Conservation (phyloP, 2,329 filamentous ascomycete genomes). For the Microsporum audouinii region DNA sequence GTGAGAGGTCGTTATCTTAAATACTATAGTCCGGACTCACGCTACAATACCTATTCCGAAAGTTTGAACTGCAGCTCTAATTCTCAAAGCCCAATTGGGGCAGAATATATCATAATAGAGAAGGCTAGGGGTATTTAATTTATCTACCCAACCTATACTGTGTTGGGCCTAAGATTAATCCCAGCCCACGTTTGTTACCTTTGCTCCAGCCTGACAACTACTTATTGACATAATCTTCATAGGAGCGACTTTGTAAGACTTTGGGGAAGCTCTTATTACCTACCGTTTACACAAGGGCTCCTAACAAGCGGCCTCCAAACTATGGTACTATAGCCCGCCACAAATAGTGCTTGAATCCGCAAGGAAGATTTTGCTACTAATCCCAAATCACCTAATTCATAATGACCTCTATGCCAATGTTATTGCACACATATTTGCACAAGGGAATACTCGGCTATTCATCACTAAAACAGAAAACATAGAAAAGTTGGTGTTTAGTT, state of each 20-base stretch:
- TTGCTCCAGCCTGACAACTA: not conserved
- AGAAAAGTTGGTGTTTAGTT: too few relatives aligned
- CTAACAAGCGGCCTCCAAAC: not conserved
- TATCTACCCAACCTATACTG: not conserved
- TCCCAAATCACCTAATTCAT: not conserved
- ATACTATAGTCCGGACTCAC: conserved; percentile 10
- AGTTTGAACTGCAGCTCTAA: conserved; percentile 11
- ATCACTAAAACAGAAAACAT: too few relatives aligned
- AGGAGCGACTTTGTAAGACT: not conserved
- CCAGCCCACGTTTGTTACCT: not conserved
- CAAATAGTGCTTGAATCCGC: not conserved
- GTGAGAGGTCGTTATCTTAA: not conserved
- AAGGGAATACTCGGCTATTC: not conserved
- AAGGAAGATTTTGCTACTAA: not conserved
- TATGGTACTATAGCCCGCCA: not conserved
- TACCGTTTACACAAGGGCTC: not conserved
- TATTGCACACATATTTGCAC: not conserved
- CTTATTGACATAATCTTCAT: not conserved
- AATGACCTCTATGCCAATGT: not conserved
- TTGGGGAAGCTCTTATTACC: not conserved
- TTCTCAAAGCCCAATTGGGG: conserved; percentile 18
- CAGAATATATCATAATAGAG: conserved; percentile 21
- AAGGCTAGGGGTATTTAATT: conserved; percentile 17
- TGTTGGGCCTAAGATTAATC: not conserved
- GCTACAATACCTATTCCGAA: conserved; percentile 12